Conservation (phyloP, 345 rosid genomes). For the Balakata baccata region DNA sequence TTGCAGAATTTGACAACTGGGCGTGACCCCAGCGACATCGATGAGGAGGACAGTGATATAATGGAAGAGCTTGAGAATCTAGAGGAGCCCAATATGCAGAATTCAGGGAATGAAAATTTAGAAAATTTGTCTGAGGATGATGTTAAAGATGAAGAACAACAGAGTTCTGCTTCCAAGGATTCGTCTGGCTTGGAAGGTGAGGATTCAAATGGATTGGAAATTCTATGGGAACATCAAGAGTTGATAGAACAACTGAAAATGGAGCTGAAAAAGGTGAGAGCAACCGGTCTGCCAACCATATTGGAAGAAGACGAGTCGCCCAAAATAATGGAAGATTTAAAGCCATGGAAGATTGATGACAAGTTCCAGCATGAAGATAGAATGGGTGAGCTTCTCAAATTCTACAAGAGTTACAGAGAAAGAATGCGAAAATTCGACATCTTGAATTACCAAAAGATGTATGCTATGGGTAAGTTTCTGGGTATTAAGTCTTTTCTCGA, state of each 20-base stretch:
- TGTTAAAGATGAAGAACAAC: too few species aligned
- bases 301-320: slow-evolving; percentile 75
- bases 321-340: slow-evolving; percentile 69
- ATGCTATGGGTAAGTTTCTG: slow-evolving; percentile 66
- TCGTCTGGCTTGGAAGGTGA: slow-evolving; percentile 22
- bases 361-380: slow-evolving; percentile 54
- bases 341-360: slow-evolving; percentile 90
- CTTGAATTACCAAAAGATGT: slow-evolving; percentile 88
- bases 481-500: background rate
- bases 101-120: slow-evolving; percentile 15
- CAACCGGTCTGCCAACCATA: slow-evolving; percentile 74
- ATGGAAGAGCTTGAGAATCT: slow-evolving; percentile 31
- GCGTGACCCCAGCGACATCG: slow-evolving; percentile 25
- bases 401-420: slow-evolving; percentile 82
- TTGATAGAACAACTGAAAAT: slow-evolving; percentile 81
- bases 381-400: slow-evolving; percentile 77
- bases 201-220: slow-evolving; percentile 52
- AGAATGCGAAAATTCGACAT: slow-evolving; percentile 86
- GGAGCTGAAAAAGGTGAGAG: slow-evolving; percentile 86
- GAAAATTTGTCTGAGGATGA: slow-evolving; percentile 3
- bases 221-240: slow-evolving; percentile 89
- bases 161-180: slow-evolving; percentile 15
- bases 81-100: slow-evolving; percentile 25
- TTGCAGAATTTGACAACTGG: slow-evolving; percentile 13
- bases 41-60: slow-evolving; percentile 26